Percentiles rank a stretch among this genome's conserved stretches.
Conservation (phyloP, 768 basidiomycete genomes). For the Pisolithus tinctorius region DNA sequence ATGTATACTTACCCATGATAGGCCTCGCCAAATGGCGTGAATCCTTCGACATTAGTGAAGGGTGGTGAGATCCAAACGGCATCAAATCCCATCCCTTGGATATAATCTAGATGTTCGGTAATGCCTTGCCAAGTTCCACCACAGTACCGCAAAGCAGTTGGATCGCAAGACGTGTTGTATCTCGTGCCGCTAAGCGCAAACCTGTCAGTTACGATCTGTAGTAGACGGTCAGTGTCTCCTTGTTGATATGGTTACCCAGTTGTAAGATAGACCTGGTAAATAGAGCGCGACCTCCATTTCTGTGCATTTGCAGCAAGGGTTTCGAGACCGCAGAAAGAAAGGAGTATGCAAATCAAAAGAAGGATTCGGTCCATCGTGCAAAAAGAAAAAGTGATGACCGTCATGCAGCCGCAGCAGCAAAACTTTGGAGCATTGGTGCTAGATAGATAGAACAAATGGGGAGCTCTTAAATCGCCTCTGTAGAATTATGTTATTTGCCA, state of each 20-base stretch:
- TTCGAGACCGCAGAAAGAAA: conserved; percentile 2
- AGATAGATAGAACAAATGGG: too few relatives aligned
- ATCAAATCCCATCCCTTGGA: conserved; percentile 57
- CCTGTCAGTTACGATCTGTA: conserved; percentile 49
- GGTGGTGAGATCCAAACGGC: conserved; percentile 55
- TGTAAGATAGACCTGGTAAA: conserved; percentile 40
- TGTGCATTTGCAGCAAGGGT: conserved; percentile 34
- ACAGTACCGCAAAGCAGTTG: conserved; percentile 43
- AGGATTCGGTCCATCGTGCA: too few relatives aligned
- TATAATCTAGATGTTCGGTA: conserved; percentile 52
- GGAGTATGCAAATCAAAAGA: not conserved
- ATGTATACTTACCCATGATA: conserved; percentile 42
- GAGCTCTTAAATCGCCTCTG: too few relatives aligned
- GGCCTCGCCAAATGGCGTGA: conserved; percentile 45
- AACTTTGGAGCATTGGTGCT: too few relatives aligned
- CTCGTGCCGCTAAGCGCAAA: conserved; percentile 43
- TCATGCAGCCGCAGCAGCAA: too few relatives aligned
- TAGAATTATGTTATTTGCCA: too few relatives aligned
- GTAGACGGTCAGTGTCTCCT: not conserved
- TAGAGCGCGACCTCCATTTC: conserved; percentile 46
- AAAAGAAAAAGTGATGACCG: too few relatives aligned
- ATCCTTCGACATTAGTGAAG: conserved; percentile 41
- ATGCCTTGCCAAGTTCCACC: conserved; percentile 53
- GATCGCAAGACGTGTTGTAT: conserved; percentile 37
- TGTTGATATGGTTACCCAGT: not conserved